Evolutionary conservation across 208 protist genomes (phyloP), one percentile per base, ranked within the genome.

Genomic region (Kentomonas sorsogonicus): DNA sequence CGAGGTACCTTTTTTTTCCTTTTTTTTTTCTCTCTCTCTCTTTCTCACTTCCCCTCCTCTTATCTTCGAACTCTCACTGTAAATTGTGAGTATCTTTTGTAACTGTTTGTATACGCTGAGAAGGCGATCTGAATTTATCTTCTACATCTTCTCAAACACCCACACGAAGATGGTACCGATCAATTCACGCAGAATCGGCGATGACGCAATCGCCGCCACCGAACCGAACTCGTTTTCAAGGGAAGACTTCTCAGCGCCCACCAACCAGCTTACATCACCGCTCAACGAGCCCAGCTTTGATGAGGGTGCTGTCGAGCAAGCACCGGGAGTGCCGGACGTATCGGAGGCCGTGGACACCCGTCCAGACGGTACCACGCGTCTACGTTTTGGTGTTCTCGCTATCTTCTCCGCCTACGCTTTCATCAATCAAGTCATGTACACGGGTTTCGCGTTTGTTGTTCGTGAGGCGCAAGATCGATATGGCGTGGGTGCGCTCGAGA

Each of bases 391-490:
- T 2, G 59, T 83, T 0, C n/a, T 72, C 1, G 34, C 31, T 3
- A 41, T 79, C 13, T 78, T 79, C 41, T 43, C 68, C 11, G 56
- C 48, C 26, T 75, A 66, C 20, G 68, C 57, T 39, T 79, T 78
- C 59, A 66, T 71, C 44, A 79, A 74, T 48, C 76, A 83, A 51
- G 25, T 83, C 5, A 67, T 72, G 50, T 78, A 83, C 54, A 72
- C 79, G 16, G 66, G 54, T 25, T 83, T 79, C 20, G 31, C 60
- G 41, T 71, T 50, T 23, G 70, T 79, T 26, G 62, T 74, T 3
- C 71, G 76, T 7, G 72, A 78, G 43, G 45, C 72, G 22, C 30
- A 83, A 53, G 41, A 20, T 1, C 66, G 69, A 23, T 83, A 72
- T 45, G 23, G 57, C 43, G 62, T 76, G 10, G 33, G 16, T 11